Evolutionary conservation across 768 basidiomycete species (phyloP), one percentile per base, ranked within the genome.

Genomic region (Lentinula detonsa): DNA sequence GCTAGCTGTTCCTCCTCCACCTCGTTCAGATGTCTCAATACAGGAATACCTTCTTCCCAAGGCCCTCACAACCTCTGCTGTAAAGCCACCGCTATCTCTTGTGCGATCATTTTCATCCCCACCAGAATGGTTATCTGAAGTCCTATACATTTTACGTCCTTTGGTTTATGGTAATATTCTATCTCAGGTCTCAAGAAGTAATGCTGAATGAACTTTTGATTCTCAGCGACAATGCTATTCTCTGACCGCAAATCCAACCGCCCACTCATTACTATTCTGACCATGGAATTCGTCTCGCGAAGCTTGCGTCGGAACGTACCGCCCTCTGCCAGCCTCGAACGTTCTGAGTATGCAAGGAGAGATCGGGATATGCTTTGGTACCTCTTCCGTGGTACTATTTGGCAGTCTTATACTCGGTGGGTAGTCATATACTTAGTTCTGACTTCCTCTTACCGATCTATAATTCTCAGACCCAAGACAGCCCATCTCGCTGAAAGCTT

Each of bases 351-450:
- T 66, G 89, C 91, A 13, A 81, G 83, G 58, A 79, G 93, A 65
- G 95, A 97, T 71, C 81, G 86, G 57, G 88, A 91, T 65, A 80
- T 96, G 63, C 68, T 90, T 9, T 92, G 88, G 87, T 93, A 94
- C 69, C 80, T 95, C 48, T 73, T 96, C 63, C 86, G 92, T 45
- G 94, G 93, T 18, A 85, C 89, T 18, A 84, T 95, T 56, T 97
- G 95, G 95, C 76, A 85, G 61, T 76, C 80, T 9, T 93, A 85
- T 74, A 92, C 91, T 42, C 76, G 84, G 91, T 88, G 62, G 59
- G 78, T 65, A 34, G 23, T 53, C 46, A 45, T 60, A 48, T 52
- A 64, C 46, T 21, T 60, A 51, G 43, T 65, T 4, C 60, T 39
- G 10, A 13, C 21, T 2, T 15, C 1, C 31, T 10, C 43, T 28